A percentile compares a stretch with the other conserved stretches of the same genome.
phyloP scores from a whole-genome alignment of 371 early-diverging fungal species.

The Circinella umbellata region DNA sequence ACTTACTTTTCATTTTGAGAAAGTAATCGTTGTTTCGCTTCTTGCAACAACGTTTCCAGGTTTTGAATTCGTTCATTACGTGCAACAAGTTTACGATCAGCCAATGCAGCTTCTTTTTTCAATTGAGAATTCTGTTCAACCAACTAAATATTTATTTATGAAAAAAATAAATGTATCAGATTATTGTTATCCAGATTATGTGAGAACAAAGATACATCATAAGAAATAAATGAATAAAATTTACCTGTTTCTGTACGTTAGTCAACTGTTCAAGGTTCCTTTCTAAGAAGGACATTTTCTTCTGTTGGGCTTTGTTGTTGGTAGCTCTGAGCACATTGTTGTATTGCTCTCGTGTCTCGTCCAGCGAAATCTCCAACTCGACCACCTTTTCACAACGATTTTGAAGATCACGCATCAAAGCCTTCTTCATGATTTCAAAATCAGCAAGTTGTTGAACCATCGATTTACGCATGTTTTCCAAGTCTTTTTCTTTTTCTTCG shows the following conservation, averaged over 20 bases:
- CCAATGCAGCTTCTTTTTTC: slow-evolving; percentile 88
- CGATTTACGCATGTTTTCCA: slow-evolving; percentile 85
- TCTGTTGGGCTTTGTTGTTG: slow-evolving; percentile 83
- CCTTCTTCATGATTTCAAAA: slow-evolving; percentile 95
- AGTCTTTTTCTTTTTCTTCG: slow-evolving; percentile 74
- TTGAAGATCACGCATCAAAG: slow-evolving; percentile 93
- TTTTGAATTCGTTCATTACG: slow-evolving; percentile 92
- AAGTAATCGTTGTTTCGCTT: slow-evolving; percentile 71
- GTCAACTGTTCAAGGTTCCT: slow-evolving; percentile 94
- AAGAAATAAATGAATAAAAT: background rate
- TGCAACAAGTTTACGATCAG: slow-evolving; percentile 88
- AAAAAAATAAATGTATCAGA: too few species aligned
- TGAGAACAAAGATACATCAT: too few species aligned
- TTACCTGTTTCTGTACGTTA: slow-evolving; percentile 81
- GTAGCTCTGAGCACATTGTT: slow-evolving; percentile 78
- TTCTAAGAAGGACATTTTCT: slow-evolving; percentile 96
- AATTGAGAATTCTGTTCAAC: slow-evolving; percentile 92
- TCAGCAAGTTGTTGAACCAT: slow-evolving; percentile 91
- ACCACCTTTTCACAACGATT: slow-evolving; percentile 94
- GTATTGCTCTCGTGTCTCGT: slow-evolving; percentile 91
- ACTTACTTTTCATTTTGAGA: slow-evolving; percentile 76
- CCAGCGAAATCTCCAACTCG: slow-evolving; percentile 92
- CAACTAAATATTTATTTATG: slow-evolving; percentile 43
- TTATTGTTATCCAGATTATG: too few species aligned
- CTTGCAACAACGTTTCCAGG: slow-evolving; percentile 83